Conservation (phyloP, 148 eudicot species). For the Dysphania ambrosioides region DNA sequence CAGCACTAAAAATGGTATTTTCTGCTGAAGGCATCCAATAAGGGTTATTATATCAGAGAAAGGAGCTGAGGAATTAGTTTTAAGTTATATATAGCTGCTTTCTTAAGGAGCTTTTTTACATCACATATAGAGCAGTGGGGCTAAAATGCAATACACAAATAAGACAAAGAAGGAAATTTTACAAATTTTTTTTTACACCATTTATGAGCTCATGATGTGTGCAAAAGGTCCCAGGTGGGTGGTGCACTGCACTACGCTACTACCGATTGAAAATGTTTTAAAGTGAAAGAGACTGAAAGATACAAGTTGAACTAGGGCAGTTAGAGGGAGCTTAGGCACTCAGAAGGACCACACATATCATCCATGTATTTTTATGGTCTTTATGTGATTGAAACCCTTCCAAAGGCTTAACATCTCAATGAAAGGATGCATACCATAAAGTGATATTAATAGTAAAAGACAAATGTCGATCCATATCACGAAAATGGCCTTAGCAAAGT, state of each 20-base stretch:
- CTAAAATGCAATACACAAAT: not conserved
- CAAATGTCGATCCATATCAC: not conserved
- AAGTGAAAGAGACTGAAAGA: conserved; percentile 25
- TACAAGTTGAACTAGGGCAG: conserved; percentile 18
- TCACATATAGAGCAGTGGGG: conserved; percentile 19
- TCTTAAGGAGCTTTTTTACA: conserved; percentile 8
- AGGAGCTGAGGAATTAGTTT: conserved; percentile 19
- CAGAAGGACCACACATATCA: conserved; percentile 24
- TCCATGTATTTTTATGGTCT: not conserved
- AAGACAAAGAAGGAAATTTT: conserved; percentile 9
- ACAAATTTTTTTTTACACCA: conserved; percentile 12
- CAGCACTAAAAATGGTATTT: conserved; percentile 15
- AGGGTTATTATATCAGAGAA: not conserved
- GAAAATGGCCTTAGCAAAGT: not conserved
- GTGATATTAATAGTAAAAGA: too few species aligned
- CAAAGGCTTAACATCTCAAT: not conserved
- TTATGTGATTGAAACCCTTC: conserved; percentile 1
- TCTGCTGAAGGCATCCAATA: conserved; percentile 13
- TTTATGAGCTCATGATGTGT: conserved; percentile 29
- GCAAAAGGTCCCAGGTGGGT: conserved; percentile 21
- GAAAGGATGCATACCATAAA: not conserved
- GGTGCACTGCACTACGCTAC: conserved; percentile 13
- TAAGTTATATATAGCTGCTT: conserved; percentile 5
- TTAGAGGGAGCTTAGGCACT: not conserved
- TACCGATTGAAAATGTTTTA: conserved; percentile 9